Base-by-base conservation (phyloP, 1,284 basidiomycete species). In the Porodaedalea pini region DNA sequence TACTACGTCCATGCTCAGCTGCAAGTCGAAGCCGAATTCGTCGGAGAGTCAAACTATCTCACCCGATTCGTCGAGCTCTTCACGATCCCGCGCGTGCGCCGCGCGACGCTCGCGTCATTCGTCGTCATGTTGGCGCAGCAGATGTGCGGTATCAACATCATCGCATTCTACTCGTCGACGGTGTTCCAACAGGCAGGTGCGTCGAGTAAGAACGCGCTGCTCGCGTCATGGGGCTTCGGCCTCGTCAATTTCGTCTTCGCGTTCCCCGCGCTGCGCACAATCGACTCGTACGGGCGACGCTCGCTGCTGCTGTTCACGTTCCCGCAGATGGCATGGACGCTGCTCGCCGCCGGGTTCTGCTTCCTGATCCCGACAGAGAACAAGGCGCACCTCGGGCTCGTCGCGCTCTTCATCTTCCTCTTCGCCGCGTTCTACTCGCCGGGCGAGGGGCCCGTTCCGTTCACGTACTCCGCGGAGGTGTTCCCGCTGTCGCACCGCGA, bases 221-320 rank as follows among this genome's bases (percentile, higher is more conserved):
- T 82, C 34, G 83, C 85, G 0, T 88, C 88, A 0, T 78, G 81
- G 66, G 90, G 90, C 1, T 91, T 86, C 61, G 90, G 90, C 51
- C 71, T 83, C n/a, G 72, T 88, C 27, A 86, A 84, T 60, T 83
- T 78, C 74, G 15, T 83, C 1, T 86, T 85, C 61, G 83, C 84
- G 1, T 78, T 83, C 61, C 86, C 85, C 0, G 85, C 85, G 4
- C 73, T 88, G 15, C 81, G 78, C 72, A 73, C 74, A 54, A 80
- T 80, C 48, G 78, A 79, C 62, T 80, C 78, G 0, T 85, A 82
- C 61, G 85, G 85, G 13, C 76, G 85, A 36, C 76, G 84, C 13
- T 80, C 76, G 58, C 70, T 86, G 1, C 71, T 85, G 2, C 69
- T 85, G 80, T 74, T 78, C 62, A 82, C 80, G 0, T 83, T 83